These are phyloP conservation scores for Verticillium isaacii DNA, from an alignment of 2,329 filamentous ascomycete genomes.

Conservation along the genomic window DNA sequence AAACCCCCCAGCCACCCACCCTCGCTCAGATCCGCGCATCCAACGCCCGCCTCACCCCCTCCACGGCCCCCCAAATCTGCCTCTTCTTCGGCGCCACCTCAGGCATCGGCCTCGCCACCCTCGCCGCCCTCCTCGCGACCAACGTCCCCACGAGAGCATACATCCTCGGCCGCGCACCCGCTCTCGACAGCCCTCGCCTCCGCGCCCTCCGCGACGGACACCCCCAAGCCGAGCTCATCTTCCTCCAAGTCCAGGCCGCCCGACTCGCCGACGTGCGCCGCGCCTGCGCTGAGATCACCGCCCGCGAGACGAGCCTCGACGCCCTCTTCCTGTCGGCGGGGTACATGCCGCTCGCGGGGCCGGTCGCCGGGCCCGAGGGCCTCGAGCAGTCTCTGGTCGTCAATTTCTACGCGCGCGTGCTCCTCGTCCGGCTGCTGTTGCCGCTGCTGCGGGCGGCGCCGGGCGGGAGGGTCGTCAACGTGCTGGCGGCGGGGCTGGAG, in stretches of 20 bases:
- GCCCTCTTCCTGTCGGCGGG: neutral
- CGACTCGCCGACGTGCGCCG: neutral
- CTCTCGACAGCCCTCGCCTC: neutral
- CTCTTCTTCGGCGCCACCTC: constrained; percentile 1
- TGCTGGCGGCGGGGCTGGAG: neutral
- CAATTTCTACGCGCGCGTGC: neutral
- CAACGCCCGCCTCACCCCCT: neutral
- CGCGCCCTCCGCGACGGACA: neutral
- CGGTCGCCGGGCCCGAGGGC: neutral
- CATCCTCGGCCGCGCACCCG: constrained; percentile 1
- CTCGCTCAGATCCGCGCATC: neutral
- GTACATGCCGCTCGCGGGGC: neutral
- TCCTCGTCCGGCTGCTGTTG: neutral
- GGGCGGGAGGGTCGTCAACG: neutral
- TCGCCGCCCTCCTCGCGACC: neutral
- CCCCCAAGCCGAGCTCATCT: neutral
- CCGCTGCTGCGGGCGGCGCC: neutral
- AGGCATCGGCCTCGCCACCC: constrained; percentile 3
- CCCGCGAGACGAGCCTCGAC: neutral
- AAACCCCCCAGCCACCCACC: neutral
- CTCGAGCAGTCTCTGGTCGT: neutral
- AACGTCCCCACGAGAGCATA: neutral
- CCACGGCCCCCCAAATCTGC: neutral
- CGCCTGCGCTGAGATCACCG: neutral
- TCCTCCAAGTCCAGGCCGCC: constrained; percentile 2